Evolutionary conservation across 257 asterid species (phyloP).

Genomic region (Penstemon davidsonii): DNA sequence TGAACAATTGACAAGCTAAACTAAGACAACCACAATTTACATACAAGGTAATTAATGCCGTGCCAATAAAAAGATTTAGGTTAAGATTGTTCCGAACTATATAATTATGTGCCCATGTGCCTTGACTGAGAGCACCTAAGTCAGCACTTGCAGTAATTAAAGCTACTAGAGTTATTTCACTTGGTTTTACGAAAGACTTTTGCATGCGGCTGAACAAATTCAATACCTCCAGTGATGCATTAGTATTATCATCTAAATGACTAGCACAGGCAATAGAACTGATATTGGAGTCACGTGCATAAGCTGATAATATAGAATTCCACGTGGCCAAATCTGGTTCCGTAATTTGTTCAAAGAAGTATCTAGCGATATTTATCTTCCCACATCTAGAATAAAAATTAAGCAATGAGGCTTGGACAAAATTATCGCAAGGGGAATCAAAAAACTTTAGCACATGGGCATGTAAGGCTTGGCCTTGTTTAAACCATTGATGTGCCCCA

Average conservation of each 20-base stretch:
- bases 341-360: conserved; percentile 46
- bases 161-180: conserved; percentile 59
- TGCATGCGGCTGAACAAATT: conserved; percentile 60
- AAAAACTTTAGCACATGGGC: conserved; percentile 67
- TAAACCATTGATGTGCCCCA: conserved; percentile 42
- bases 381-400: conserved; percentile 64
- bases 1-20: conserved; percentile 49
- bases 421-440: conserved; percentile 49
- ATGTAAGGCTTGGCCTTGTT: conserved; percentile 61
- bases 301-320: conserved; percentile 71
- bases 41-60: conserved; percentile 58
- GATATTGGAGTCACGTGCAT: conserved; percentile 39
- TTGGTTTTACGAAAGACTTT: conserved; percentile 43
- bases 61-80: conserved; percentile 49
- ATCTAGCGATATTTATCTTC: conserved; percentile 45
- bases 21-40: conserved; percentile 58
- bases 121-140: conserved; percentile 61
- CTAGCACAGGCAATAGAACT: conserved; percentile 13
- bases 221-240: conserved; percentile 52
- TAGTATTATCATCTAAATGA: conserved; percentile 29
- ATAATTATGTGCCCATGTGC: conserved; percentile 62
- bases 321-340: conserved; percentile 71
- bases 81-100: conserved; percentile 38
- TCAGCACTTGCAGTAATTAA: conserved; percentile 60
- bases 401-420: conserved; percentile 71